A percentile compares a stretch with the other conserved stretches of the same genome.
These are phyloP conservation scores for Clonostachys chloroleuca DNA, from an alignment of 2,329 filamentous ascomycete species.

Conservation along the genomic window DNA sequence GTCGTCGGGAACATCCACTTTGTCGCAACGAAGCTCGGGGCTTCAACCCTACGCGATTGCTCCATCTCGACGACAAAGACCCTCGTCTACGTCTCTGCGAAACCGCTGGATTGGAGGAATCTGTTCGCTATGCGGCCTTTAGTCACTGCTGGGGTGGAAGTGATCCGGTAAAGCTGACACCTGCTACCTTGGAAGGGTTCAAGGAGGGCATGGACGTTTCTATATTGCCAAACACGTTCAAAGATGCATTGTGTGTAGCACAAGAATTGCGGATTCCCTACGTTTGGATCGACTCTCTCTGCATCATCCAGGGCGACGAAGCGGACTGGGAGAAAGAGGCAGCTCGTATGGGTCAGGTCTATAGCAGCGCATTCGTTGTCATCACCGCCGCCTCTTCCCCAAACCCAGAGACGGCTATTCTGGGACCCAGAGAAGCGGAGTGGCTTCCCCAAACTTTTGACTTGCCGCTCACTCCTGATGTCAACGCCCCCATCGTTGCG, in stretches of 20 bases:
- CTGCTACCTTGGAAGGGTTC: not conserved
- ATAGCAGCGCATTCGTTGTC: conserved; percentile 12
- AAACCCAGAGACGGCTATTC: too few species aligned
- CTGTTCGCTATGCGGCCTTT: not conserved
- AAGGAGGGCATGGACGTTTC: not conserved
- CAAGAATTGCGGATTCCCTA: conserved; percentile 9
- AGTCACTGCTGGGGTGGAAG: not conserved
- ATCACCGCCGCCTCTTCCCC: conserved; percentile 9
- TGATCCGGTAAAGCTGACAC: not conserved
- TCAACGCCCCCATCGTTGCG: not conserved
- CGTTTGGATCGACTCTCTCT: conserved; percentile 16
- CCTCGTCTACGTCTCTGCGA: too few species aligned
- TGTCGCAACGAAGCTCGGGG: too few species aligned
- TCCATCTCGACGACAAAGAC: too few species aligned
- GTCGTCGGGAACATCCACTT: too few species aligned
- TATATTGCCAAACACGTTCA: not conserved
- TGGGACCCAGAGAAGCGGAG: not conserved
- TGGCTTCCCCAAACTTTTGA: not conserved
- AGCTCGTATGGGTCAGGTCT: conserved; percentile 16
- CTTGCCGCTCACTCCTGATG: not conserved
- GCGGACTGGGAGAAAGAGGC: conserved; percentile 15
- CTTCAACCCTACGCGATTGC: too few species aligned
- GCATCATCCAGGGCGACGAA: conserved; percentile 14
- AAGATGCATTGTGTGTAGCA: not conserved
- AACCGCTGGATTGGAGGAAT: too few species aligned